A percentile compares a stretch with the other conserved stretches of the same genome.
Conservation (phyloP, 2,329 filamentous ascomycete species). For the Phaeoacremonium minimum region DNA sequence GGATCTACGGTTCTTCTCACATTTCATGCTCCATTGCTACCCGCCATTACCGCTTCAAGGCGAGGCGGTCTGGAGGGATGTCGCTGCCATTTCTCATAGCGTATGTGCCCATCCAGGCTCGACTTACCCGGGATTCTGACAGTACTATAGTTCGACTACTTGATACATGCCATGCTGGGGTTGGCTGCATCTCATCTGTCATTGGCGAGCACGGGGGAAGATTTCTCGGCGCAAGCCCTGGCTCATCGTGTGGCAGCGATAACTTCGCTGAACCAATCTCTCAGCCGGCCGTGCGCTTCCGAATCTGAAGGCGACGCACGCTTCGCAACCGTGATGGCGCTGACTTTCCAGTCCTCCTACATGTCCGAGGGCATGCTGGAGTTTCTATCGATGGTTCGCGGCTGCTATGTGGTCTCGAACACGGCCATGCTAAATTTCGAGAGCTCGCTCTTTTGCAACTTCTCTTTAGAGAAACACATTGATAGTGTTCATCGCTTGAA, state of each 20-base stretch:
- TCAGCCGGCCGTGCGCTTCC: slow-evolving; percentile 18
- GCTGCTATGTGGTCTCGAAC: slow-evolving; percentile 20
- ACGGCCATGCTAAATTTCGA: slow-evolving; percentile 7
- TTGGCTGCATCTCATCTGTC: slow-evolving; percentile 32
- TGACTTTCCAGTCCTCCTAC: slow-evolving; percentile 32
- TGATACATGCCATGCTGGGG: slow-evolving; percentile 36
- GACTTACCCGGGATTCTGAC: neutral
- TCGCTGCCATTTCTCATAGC: slow-evolving; percentile 29
- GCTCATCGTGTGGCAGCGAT: slow-evolving; percentile 32
- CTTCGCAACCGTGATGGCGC: slow-evolving; percentile 27
- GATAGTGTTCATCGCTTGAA: slow-evolving; percentile 11
- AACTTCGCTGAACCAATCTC: slow-evolving; percentile 24
- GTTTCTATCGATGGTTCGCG: slow-evolving; percentile 31
- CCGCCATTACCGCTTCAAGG: slow-evolving; percentile 31
- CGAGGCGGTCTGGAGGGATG: slow-evolving; percentile 27
- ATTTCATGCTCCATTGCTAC: slow-evolving; percentile 43
- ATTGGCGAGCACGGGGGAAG: slow-evolving; percentile 16
- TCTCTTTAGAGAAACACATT: slow-evolving; percentile 18
- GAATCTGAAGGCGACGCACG: slow-evolving; percentile 27
- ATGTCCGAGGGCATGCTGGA: slow-evolving; percentile 33
- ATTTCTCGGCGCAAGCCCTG: slow-evolving; percentile 20
- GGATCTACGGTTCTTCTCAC: slow-evolving; percentile 48
- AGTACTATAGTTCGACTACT: slow-evolving; percentile 28
- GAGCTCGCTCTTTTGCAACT: slow-evolving; percentile 12
- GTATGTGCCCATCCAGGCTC: slow-evolving; percentile 14